A percentile compares a stretch with the other conserved stretches of the same genome.
Evolutionary conservation across 345 rosid species (phyloP).

Genomic region (Arabis alpina): DNA sequence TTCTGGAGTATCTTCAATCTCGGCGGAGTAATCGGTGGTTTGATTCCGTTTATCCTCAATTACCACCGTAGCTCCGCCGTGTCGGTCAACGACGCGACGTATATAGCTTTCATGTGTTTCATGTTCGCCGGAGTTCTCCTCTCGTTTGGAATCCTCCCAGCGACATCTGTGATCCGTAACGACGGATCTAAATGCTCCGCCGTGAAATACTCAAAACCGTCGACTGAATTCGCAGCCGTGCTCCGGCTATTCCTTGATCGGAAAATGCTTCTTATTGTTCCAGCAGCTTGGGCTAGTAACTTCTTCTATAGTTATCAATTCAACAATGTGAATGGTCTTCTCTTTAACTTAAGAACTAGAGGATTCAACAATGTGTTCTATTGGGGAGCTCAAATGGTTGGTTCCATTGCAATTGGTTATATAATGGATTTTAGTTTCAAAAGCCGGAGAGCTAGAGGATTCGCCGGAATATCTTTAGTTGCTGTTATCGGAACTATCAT

Average conservation of each 20-base stretch:
- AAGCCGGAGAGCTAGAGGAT: slow-evolving; percentile 72
- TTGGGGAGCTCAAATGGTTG: slow-evolving; percentile 95
- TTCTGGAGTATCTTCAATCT: slow-evolving; percentile 79
- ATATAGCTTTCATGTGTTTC: slow-evolving; percentile 77
- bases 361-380: slow-evolving; percentile 89
- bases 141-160: slow-evolving; percentile 60
- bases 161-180: slow-evolving; percentile 54
- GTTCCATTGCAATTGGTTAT: slow-evolving; percentile 71
- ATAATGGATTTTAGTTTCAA: slow-evolving; percentile 77
- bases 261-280: slow-evolving; percentile 76
- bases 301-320: slow-evolving; percentile 89
- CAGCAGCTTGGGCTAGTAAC: slow-evolving; percentile 92
- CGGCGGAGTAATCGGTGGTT: slow-evolving; percentile 78
- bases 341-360: slow-evolving; percentile 76
- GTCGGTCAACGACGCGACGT: slow-evolving; percentile 76
- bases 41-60: slow-evolving; percentile 70
- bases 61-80: slow-evolving; percentile 55
- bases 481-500: slow-evolving; percentile 63
- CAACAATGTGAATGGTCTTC: slow-evolving; percentile 69
- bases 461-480: slow-evolving; percentile 66
- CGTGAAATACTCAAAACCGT: slow-evolving; percentile 52
- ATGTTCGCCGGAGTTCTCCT: slow-evolving; percentile 67
- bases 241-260: slow-evolving; percentile 53
- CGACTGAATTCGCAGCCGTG: slow-evolving; percentile 53
- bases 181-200: slow-evolving; percentile 64